Evolutionary conservation across 495 filamentous ascomycete genomes (phyloP), one percentile per base, ranked within the genome.

Genomic region (Neurospora terricola): DNA sequence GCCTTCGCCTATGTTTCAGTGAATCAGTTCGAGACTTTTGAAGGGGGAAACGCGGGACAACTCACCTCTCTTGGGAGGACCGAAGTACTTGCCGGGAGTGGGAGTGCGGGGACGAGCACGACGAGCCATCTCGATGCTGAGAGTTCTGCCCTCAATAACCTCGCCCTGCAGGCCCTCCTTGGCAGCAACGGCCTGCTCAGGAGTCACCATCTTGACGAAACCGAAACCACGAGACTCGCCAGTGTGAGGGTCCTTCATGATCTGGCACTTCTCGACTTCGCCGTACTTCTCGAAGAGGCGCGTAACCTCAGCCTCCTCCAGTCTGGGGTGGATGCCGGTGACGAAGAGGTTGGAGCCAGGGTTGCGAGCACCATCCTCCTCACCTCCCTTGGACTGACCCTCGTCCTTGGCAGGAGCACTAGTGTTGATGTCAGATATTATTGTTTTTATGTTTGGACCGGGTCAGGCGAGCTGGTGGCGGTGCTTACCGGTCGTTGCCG

Each of bases 101-200:
- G 96, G 96, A 62, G 94, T 98, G 79, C 96, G 92, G 72, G 96
- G 96, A 74, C 93, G 91, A 80, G 92, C 91, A 82, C 96, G 93
- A 79, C 96, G 92, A 80, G 96, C 96, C 88, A 98, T 99, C 89
- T 99, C 96, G 74, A 99, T 98, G 87, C 94, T 97, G 74, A 99
- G 85, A 72, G 94, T 97, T 77, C 95, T 92, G 73, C 96, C 96
- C 79, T 98, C 95, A 75, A 97, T 93, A 73, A 93, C 89, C 83
- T 98, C 96, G 80, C 96, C 94, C 83, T 97, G 94, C 62, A 99
- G 86, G 72, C 92, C 94, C 74, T 98, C 96, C 85, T 97, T 97
- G 76, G 96, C 96, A 76, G 94, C 94, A 83, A 98, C 94, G 70
- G 96, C 96, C 81, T 94, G 91, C 73, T 98, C 95, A 38, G 91